These are phyloP conservation scores for Trichophyton benhamiae DNA, from an alignment of 2,329 filamentous ascomycete genomes.

Conservation along the genomic window DNA sequence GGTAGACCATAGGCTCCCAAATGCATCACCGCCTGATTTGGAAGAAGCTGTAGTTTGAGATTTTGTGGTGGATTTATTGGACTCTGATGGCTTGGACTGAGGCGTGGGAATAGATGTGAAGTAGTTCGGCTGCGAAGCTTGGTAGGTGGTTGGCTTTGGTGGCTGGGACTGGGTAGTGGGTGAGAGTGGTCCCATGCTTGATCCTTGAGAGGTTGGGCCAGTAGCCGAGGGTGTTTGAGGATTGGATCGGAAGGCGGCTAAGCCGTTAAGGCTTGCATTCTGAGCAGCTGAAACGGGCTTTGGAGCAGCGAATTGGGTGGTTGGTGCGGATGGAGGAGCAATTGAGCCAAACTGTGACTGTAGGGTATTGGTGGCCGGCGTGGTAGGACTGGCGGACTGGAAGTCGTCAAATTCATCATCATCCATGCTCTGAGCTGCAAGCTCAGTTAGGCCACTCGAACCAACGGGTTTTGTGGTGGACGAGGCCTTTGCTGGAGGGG, in stretches of 20 bases:
- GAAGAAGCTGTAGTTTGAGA: constrained; percentile 32
- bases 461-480: constrained; percentile 35
- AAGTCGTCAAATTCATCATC: constrained; percentile 98
- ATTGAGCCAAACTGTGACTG: constrained; percentile 29
- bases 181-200: constrained; percentile 37
- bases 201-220: constrained; percentile 42
- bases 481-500: constrained; percentile 22
- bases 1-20: constrained; percentile 68
- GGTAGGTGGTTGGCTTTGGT: constrained; percentile 52
- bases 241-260: constrained; percentile 68
- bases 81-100: constrained; percentile 25
- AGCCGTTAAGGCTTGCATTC: constrained; percentile 64
- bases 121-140: constrained; percentile 79
- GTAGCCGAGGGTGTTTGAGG: constrained; percentile 54
- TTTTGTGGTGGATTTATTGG: constrained; percentile 25
- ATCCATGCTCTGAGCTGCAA: constrained; percentile 41
- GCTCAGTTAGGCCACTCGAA: constrained; percentile 37
- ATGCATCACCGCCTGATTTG: constrained; percentile 63
- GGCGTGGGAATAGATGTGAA: constrained; percentile 62
- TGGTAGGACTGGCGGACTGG: constrained; percentile 61
- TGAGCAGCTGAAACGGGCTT: constrained; percentile 76
- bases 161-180: constrained; percentile 33
- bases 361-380: constrained; percentile 34
- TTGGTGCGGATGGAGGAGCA: constrained; percentile 33
- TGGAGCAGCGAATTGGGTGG: constrained; percentile 64